A percentile compares a stretch with the other conserved stretches of the same genome.
Evolutionary conservation across 148 eudicot species (phyloP).

Genomic region (Hydrangea macrophylla): DNA sequence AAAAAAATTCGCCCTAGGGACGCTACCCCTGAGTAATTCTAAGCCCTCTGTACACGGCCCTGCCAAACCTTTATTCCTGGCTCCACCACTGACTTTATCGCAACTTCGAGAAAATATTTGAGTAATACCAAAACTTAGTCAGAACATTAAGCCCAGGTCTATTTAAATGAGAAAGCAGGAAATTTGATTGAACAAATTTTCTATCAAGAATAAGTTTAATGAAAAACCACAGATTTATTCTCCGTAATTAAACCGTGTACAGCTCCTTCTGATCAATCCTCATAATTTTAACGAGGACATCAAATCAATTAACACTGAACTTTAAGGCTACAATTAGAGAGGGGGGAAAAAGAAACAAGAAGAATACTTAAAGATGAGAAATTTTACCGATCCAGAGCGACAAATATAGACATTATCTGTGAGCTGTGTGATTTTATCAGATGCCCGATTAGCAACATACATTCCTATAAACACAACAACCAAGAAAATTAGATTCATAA

Average conservation of each 20-base stretch:
- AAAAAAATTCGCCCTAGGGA: too few relatives aligned
- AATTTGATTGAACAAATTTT: not conserved
- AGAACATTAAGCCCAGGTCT: not conserved
- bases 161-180: not conserved
- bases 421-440: slow-evolving; percentile 94
- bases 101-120: too few relatives aligned
- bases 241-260: too few relatives aligned
- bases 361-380: not conserved
- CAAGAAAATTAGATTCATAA: too few relatives aligned
- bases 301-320: not conserved
- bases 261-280: not conserved
- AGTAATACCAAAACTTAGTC: not conserved
- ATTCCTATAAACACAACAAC: slow-evolving; percentile 48
- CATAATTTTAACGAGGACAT: not conserved
- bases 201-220: not conserved
- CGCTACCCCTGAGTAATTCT: too few relatives aligned
- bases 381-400: slow-evolving; percentile 96
- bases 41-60: too few relatives aligned
- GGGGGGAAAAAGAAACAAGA: not conserved
- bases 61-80: too few relatives aligned
- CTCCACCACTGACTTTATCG: too few relatives aligned
- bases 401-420: slow-evolving; percentile 94
- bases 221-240: too few relatives aligned
- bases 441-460: slow-evolving; percentile 97
- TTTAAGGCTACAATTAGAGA: too few relatives aligned